phyloP scores from a whole-genome alignment of 148 eudicot genomes.

The Cornus kousa region DNA sequence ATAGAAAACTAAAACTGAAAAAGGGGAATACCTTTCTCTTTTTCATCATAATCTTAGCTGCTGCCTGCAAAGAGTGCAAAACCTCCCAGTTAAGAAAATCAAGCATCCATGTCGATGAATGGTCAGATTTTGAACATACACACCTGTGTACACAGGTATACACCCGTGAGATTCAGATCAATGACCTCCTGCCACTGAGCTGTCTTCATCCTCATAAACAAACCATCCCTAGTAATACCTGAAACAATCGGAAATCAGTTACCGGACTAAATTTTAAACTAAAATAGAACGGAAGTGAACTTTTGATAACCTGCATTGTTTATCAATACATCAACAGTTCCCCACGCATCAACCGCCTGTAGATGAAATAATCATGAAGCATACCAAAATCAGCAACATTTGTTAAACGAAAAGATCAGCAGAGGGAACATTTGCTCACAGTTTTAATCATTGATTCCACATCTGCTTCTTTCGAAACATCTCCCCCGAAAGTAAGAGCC shows the following conservation, averaged over 20 bases:
- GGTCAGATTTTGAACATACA: not conserved
- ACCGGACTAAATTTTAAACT: not conserved
- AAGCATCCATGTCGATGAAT: not conserved
- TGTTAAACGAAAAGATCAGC: not conserved
- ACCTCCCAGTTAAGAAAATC: not conserved
- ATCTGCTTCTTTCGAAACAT: slow-evolving; percentile 93
- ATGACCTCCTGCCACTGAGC: slow-evolving; percentile 94
- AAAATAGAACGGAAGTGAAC: slow-evolving; percentile 2
- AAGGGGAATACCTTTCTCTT: slow-evolving; percentile 65
- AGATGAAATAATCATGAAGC: slow-evolving; percentile 12
- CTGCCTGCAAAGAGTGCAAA: slow-evolving; percentile 57
- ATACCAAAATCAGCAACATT: slow-evolving; percentile 9
- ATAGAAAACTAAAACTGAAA: not conserved
- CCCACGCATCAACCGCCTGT: slow-evolving; percentile 95
- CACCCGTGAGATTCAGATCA: slow-evolving; percentile 93
- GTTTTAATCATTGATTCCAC: slow-evolving; percentile 93
- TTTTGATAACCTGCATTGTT: slow-evolving; percentile 80
- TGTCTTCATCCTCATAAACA: slow-evolving; percentile 90
- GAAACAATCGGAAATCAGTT: slow-evolving; percentile 17
- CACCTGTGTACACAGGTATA: slow-evolving; percentile 91
- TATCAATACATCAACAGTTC: slow-evolving; percentile 85
- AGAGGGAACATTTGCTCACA: slow-evolving; percentile 42
- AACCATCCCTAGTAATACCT: slow-evolving; percentile 93
- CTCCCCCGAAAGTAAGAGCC: slow-evolving; percentile 86
- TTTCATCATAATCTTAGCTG: slow-evolving; percentile 80